Conservation (phyloP, 352 stramenopile species). For the Phytophthora pluvialis region DNA sequence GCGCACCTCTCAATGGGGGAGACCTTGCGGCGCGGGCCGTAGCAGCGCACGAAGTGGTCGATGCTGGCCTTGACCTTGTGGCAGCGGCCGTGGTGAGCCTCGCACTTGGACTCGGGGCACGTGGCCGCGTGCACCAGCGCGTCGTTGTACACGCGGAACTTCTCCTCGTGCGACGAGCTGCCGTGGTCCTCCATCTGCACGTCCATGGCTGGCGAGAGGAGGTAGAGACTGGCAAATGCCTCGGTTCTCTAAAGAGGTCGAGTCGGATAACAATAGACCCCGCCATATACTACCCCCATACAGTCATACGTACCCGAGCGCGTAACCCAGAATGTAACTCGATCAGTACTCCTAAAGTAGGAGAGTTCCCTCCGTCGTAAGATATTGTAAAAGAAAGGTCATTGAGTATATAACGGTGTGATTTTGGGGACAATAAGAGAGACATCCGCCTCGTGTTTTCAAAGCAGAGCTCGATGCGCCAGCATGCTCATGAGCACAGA, state of each 20-base stretch:
- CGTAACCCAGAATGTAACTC: too few species aligned
- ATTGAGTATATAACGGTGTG: too few species aligned
- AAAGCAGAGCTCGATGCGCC: too few species aligned
- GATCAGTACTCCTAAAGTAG: too few species aligned
- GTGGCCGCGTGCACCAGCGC: slow-evolving; percentile 76
- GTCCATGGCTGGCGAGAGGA: slow-evolving; percentile 42
- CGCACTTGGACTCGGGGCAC: slow-evolving; percentile 65
- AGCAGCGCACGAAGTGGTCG: slow-evolving; percentile 89
- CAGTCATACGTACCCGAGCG: too few species aligned
- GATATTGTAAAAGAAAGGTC: too few species aligned
- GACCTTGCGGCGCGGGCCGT: slow-evolving; percentile 67
- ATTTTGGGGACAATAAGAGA: too few species aligned
- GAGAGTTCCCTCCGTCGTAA: too few species aligned
- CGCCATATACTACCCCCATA: too few species aligned
- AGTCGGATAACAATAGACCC: neutral
- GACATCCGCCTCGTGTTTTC: too few species aligned
- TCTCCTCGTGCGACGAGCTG: slow-evolving; percentile 68
- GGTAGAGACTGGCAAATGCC: too few species aligned
- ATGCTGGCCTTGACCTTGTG: slow-evolving; percentile 91
- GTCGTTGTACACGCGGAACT: slow-evolving; percentile 89
- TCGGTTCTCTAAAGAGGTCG: neutral
- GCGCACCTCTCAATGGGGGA: slow-evolving; percentile 84
- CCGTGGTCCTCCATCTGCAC: slow-evolving; percentile 46
- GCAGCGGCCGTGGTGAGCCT: slow-evolving; percentile 67
- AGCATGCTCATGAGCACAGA: too few species aligned